A percentile compares a stretch with the other conserved stretches of the same genome.
These are phyloP conservation scores for Diospyros lotus DNA, from an alignment of 148 eudicot species.

Conservation along the genomic window DNA sequence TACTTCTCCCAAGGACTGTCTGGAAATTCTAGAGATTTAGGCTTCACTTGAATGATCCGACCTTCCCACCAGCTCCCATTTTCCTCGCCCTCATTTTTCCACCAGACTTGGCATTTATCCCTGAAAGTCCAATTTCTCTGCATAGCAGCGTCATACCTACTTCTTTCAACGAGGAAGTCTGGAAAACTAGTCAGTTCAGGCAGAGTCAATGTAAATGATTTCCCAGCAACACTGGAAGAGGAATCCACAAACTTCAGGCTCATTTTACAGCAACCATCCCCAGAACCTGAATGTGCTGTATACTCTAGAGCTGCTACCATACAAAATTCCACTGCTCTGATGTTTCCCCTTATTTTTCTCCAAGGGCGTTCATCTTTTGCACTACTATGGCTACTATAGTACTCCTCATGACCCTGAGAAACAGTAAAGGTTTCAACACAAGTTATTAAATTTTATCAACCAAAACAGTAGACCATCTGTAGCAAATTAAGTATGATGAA, in stretches of 20 bases:
- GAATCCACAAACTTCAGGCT: conserved; percentile 63
- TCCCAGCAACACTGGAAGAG: conserved; percentile 50
- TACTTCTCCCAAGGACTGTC: conserved; percentile 97
- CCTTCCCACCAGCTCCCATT: conserved; percentile 99
- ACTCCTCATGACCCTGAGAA: conserved; percentile 87
- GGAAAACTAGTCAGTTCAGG: conserved; percentile 78
- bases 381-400: conserved; percentile 23
- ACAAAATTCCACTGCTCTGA: conserved; percentile 85
- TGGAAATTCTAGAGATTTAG: conserved; percentile 73
- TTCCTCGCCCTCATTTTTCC: conserved; percentile 77
- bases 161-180: conserved; percentile 86
- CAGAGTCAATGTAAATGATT: conserved; percentile 67
- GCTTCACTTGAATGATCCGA: conserved; percentile 51
- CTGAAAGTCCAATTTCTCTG: conserved; percentile 70
- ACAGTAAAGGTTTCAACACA: not conserved
- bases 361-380: conserved; percentile 61
- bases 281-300: conserved; percentile 68
- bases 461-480: not conserved
- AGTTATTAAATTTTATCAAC: not conserved
- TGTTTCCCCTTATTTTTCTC: conserved; percentile 52
- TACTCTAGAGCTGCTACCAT: conserved; percentile 59
- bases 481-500: not conserved
- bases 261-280: conserved; percentile 94
- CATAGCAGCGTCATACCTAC: conserved; percentile 73
- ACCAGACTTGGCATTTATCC: conserved; percentile 97